Base-by-base conservation (phyloP, 176 grass and related monocot species). In the Guadua angustifolia region DNA sequence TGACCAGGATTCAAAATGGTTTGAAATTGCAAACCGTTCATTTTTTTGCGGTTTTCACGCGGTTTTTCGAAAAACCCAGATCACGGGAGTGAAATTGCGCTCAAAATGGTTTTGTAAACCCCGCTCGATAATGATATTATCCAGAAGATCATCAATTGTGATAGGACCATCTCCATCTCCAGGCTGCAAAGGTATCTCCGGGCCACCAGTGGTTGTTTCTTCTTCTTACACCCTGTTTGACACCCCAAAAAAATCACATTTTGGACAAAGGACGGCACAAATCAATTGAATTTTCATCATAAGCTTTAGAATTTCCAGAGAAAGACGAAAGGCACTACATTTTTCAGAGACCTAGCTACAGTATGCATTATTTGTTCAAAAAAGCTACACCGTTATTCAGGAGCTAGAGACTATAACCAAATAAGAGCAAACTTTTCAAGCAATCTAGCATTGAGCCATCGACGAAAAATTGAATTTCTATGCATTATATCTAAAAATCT, bases 131-230 rank as follows among this genome's bases (percentile, higher is more conserved):
- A n/a, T n/a, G n/a, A n/a, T n/a, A 82, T 87, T 73, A 12, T 94
- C 89, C 74, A 98, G 61, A 79, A 98, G 90, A 90, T 98, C 96
- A 83, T 92, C 65, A 83, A 99, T 87, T 66, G 88, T 91, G 68
- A 99, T 81, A 9, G 47, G 76, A 59, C 79, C 82, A 77, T 73
- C 81, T n/a, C 65, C 59, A 57, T 84, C 88, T 63, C 66, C 90
- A 83, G 86, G 77, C 42, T 87, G 89, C 69, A 88, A 84, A 36
- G 82, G 80, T 15, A 90, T 39, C 74, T 87, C 88, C 71, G 62
- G 36, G n/a, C n/a, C n/a, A n/a, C n/a, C n/a, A n/a, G n/a, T 73
- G 35, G 9, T 22, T 83, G 74, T 57, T 90, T 86, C 77, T 88
- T 90, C 88, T 70, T 95, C 91, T 84, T 85, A 33, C 86, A 81